Evolutionary conservation across 805 yeast genomes (phyloP).

Genomic region (Jamesozyma lodderae): DNA sequence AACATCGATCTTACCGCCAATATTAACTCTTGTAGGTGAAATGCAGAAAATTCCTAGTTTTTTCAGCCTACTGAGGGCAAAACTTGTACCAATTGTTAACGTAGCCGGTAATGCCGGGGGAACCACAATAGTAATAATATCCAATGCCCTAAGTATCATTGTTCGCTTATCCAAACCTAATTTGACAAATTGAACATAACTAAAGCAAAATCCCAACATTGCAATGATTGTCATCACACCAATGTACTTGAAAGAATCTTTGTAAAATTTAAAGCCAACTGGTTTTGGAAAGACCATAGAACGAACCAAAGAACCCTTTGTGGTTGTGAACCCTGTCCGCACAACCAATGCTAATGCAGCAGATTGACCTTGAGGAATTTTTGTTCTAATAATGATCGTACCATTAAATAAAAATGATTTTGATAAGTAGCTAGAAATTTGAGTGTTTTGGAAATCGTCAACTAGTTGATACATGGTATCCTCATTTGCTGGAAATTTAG

Average conservation of each 20-base stretch:
- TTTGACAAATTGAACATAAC: constrained; percentile 72
- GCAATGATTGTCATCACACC: constrained; percentile 92
- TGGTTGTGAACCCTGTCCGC: constrained; percentile 88
- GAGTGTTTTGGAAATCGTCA: constrained; percentile 45
- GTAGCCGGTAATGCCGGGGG: constrained; percentile 99
- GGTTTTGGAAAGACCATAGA: constrained; percentile 98
- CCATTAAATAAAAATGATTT: constrained; percentile 79
- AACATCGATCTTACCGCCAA: constrained; percentile 90
- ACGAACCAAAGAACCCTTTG: constrained; percentile 87
- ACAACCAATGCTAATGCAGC: constrained; percentile 77
- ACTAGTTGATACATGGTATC: constrained; percentile 51
- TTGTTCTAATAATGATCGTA: constrained; percentile 76
- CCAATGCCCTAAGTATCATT: constrained; percentile 83
- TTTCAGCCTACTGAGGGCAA: constrained; percentile 73
- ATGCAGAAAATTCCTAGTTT: constrained; percentile 71
- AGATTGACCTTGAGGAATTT: constrained; percentile 45
- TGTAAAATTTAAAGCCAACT: constrained; percentile 82
- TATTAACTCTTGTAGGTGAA: constrained; percentile 87
- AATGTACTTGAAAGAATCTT: constrained; percentile 90
- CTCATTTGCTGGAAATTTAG: constrained; percentile 59
- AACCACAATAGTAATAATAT: constrained; percentile 89
- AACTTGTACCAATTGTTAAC: constrained; percentile 89
- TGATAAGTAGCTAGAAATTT: constrained; percentile 56
- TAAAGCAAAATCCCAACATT: constrained; percentile 67
- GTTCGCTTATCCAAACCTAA: constrained; percentile 60